Evolutionary conservation across 257 asterid genomes (phyloP).

Genomic region (Thymus mandschuricus): DNA sequence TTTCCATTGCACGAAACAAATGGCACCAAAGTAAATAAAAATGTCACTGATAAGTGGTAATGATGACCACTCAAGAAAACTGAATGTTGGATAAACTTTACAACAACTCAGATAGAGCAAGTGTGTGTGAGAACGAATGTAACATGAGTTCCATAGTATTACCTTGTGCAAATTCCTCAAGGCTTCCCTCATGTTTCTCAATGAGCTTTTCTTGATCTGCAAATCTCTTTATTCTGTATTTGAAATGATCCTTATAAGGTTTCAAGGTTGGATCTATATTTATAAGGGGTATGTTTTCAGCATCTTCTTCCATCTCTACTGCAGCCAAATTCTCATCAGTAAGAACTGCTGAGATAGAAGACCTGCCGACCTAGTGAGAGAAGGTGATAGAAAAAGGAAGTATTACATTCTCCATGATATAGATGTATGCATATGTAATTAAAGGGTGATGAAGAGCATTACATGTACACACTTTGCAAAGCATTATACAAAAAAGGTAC

Average conservation of each 20-base stretch:
- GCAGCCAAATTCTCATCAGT: slow-evolving; percentile 45
- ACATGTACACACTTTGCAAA: slow-evolving; percentile 13
- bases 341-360: slow-evolving; percentile 53
- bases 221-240: slow-evolving; percentile 63
- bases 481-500: background rate
- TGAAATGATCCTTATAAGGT: slow-evolving; percentile 76
- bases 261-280: slow-evolving; percentile 65
- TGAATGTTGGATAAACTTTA: slow-evolving; percentile 5
- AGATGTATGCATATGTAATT: slow-evolving; percentile 9
- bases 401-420: slow-evolving; percentile 12
- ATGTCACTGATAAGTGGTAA: background rate
- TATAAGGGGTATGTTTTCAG: slow-evolving; percentile 55
- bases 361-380: slow-evolving; percentile 45
- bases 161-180: slow-evolving; percentile 89
- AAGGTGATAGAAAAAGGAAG: slow-evolving; percentile 24
- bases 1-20: too few relatives aligned
- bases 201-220: slow-evolving; percentile 68
- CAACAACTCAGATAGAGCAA: slow-evolving; percentile 22
- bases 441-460: slow-evolving; percentile 1
- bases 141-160: slow-evolving; percentile 36
- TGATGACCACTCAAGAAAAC: slow-evolving; percentile 21
- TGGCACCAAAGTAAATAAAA: background rate
- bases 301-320: slow-evolving; percentile 48
- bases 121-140: background rate
- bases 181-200: slow-evolving; percentile 73